These are phyloP conservation scores for Colletotrichum sidae DNA, from an alignment of 2,329 filamentous ascomycete species.

Conservation along the genomic window DNA sequence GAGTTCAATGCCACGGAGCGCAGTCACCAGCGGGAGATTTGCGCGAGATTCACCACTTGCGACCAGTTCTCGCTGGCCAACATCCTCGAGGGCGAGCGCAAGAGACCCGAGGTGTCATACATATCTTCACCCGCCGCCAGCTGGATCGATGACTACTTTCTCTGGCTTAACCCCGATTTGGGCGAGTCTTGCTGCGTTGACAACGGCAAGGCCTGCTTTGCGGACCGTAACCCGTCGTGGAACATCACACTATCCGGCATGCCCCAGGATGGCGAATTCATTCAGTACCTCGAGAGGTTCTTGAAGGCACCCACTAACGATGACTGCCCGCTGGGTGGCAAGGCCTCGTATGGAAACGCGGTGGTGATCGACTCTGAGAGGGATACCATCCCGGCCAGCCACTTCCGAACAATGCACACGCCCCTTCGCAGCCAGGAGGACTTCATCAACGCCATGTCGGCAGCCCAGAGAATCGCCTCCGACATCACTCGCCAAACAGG, in stretches of 20 bases:
- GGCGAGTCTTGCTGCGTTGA: slow-evolving; percentile 79
- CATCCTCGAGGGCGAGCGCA: slow-evolving; percentile 92
- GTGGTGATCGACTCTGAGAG: slow-evolving; percentile 79
- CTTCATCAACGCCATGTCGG: slow-evolving; percentile 90
- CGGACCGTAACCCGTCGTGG: slow-evolving; percentile 81
- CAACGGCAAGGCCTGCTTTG: slow-evolving; percentile 80
- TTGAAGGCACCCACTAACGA: slow-evolving; percentile 82
- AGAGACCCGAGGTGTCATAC: slow-evolving; percentile 87
- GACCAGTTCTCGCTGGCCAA: slow-evolving; percentile 86
- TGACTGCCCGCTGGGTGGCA: slow-evolving; percentile 87
- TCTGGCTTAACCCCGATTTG: slow-evolving; percentile 89
- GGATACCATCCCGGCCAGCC: slow-evolving; percentile 79
- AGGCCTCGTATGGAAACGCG: slow-evolving; percentile 87
- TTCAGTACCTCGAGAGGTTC: slow-evolving; percentile 87
- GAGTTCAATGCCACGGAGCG: slow-evolving; percentile 83
- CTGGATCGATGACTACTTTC: slow-evolving; percentile 93
- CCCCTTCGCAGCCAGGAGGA: slow-evolving; percentile 89
- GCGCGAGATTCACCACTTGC: slow-evolving; percentile 91
- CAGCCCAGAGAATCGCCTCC: slow-evolving; percentile 87
- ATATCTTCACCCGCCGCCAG: slow-evolving; percentile 90
- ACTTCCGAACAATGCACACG: slow-evolving; percentile 92
- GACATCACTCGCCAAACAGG: slow-evolving; percentile 79
- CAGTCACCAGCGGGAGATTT: slow-evolving; percentile 84
- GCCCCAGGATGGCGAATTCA: slow-evolving; percentile 93
- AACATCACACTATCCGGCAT: slow-evolving; percentile 91